Percentiles rank a stretch among this genome's conserved stretches.
These are phyloP conservation scores for Xylaria scruposa DNA, from an alignment of 495 filamentous ascomycete genomes.

Conservation along the genomic window DNA sequence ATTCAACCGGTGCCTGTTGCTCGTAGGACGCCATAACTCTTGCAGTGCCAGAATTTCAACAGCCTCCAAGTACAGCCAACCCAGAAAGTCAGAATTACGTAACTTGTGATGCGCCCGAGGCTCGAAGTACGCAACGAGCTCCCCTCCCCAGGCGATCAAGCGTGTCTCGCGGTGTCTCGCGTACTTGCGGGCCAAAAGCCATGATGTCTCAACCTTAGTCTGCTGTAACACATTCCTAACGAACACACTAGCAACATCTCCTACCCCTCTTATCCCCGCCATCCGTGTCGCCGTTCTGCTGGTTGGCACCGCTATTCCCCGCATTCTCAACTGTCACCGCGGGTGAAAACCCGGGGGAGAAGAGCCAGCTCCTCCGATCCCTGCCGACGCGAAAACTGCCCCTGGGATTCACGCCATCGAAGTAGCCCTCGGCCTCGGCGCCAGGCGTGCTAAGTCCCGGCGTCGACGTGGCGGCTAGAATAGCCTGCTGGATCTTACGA, in stretches of 20 bases:
- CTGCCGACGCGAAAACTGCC: conserved; percentile 68
- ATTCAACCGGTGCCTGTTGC: background rate
- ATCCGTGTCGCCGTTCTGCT: conserved; percentile 40
- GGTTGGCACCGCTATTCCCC: conserved; percentile 40
- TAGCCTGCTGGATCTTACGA: conserved; percentile 67
- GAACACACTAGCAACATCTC: conserved; percentile 54
- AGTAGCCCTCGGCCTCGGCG: conserved; percentile 48
- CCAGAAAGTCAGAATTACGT: background rate
- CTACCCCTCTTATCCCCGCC: conserved; percentile 41
- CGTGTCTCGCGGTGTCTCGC: background rate
- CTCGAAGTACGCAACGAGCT: background rate
- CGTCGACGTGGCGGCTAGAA: conserved; percentile 50
- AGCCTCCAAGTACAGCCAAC: background rate
- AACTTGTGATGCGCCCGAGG: background rate
- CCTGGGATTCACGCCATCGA: conserved; percentile 52
- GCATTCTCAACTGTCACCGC: conserved; percentile 52
- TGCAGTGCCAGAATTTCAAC: background rate
- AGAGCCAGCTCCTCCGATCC: conserved; percentile 69
- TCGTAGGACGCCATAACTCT: background rate
- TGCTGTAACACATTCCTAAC: conserved; percentile 2
- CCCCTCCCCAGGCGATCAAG: background rate
- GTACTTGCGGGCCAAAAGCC: background rate
- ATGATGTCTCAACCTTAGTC: background rate
- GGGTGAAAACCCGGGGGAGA: conserved; percentile 58
- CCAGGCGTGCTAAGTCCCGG: conserved; percentile 41